Percentiles rank a stretch among this genome's conserved stretches.
Evolutionary conservation across 176 grass and related monocot genomes (phyloP).

Genomic region (Oryza glumipatula): DNA sequence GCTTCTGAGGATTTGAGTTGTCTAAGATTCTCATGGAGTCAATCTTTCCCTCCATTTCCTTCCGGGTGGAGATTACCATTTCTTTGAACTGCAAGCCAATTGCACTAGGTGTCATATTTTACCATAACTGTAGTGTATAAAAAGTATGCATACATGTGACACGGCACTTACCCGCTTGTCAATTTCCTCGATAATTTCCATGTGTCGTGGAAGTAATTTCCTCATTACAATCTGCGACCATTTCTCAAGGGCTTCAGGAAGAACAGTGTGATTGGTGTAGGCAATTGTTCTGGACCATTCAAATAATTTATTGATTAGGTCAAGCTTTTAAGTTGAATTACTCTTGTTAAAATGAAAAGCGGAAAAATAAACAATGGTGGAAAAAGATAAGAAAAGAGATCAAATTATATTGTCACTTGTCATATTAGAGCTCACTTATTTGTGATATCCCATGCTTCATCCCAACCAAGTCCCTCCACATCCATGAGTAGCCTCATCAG

Average conservation of each 20-base stretch:
- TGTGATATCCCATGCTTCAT: constrained; percentile 80
- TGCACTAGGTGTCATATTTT: constrained; percentile 47
- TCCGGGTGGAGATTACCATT: constrained; percentile 66
- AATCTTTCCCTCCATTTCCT: constrained; percentile 75
- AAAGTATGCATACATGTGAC: constrained; percentile 28
- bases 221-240: constrained; percentile 71
- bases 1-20: constrained; percentile 82
- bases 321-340: not conserved
- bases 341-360: constrained; percentile 14
- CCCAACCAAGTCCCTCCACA: constrained; percentile 71
- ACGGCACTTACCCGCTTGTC: constrained; percentile 61
- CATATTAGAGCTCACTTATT: constrained; percentile 47
- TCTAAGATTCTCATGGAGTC: constrained; percentile 63
- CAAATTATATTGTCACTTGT: constrained; percentile 23
- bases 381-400: constrained; percentile 3
- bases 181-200: constrained; percentile 88
- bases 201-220: constrained; percentile 82
- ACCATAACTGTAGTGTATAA: constrained; percentile 9
- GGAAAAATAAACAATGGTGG: not conserved
- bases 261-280: constrained; percentile 89
- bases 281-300: constrained; percentile 55
- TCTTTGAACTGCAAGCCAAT: constrained; percentile 74
- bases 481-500: constrained; percentile 77
- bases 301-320: constrained; percentile 24
- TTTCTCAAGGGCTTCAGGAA: constrained; percentile 88